These are phyloP conservation scores for Pseudocohnilembus persalinus DNA, from an alignment of 169 alveolate species.

Conservation along the genomic window DNA sequence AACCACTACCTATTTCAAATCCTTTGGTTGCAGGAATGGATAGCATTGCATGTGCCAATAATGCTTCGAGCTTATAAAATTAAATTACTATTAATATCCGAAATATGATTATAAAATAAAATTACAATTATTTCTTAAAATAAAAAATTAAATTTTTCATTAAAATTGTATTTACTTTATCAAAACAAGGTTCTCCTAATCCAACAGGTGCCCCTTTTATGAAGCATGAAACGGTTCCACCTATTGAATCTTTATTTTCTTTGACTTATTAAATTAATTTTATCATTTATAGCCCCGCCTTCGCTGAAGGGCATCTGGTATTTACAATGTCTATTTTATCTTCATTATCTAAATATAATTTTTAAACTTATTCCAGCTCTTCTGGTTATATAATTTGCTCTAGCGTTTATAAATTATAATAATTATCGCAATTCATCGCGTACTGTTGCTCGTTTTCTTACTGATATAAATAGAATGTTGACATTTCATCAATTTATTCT, in stretches of 20 bases:
- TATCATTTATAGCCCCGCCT: slow-evolving; percentile 61
- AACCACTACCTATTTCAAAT: slow-evolving; percentile 80
- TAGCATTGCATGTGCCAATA: slow-evolving; percentile 74
- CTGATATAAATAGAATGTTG: slow-evolving; percentile 11
- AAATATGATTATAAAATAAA: no score
- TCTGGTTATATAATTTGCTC: no score
- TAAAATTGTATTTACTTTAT: slow-evolving; percentile 18
- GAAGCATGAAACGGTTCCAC: slow-evolving; percentile 66
- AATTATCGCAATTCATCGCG: not conserved
- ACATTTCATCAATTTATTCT: slow-evolving; percentile 45
- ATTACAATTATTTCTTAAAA: not conserved
- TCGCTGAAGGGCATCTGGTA: slow-evolving; percentile 65
- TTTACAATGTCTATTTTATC: slow-evolving; percentile 26
- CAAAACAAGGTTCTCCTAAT: slow-evolving; percentile 79
- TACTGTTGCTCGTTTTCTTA: not conserved
- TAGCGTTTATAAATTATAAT: no score
- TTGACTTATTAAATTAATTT: slow-evolving; percentile 42
- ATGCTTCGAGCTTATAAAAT: slow-evolving; percentile 59
- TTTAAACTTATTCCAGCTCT: no score
- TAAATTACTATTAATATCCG: not conserved
- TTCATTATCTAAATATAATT: no score
- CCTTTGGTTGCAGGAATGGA: slow-evolving; percentile 79
- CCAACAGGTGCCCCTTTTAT: slow-evolving; percentile 60
- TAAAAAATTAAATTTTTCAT: not conserved
- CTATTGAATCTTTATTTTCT: slow-evolving; percentile 53